phyloP scores from a whole-genome alignment of 306 rosid species.

The Citrullus mucosospermus region DNA sequence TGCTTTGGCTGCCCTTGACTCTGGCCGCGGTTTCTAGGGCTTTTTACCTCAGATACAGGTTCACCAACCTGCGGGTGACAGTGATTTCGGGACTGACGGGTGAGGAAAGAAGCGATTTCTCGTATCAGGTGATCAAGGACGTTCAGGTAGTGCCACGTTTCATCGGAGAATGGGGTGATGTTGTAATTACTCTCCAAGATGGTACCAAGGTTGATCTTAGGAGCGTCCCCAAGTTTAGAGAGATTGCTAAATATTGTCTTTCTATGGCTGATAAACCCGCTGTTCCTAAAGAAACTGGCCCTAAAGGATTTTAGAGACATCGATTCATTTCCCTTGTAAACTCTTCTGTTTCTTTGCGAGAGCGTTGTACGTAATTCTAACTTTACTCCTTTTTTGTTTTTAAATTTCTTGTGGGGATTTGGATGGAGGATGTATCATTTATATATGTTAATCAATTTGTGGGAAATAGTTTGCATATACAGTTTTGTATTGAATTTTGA shows the following conservation, averaged over 20 bases:
- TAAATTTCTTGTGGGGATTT: not conserved
- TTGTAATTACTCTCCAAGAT: slow-evolving; percentile 67
- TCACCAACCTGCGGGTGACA: slow-evolving; percentile 74
- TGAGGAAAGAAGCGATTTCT: slow-evolving; percentile 72
- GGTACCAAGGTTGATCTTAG: slow-evolving; percentile 82
- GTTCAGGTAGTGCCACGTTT: slow-evolving; percentile 90
- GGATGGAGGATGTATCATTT: not conserved
- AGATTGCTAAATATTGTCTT: slow-evolving; percentile 68
- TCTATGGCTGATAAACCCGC: slow-evolving; percentile 41
- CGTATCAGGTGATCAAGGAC: slow-evolving; percentile 60
- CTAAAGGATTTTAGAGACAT: slow-evolving; percentile 43
- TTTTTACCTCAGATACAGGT: slow-evolving; percentile 62
- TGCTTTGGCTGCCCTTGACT: slow-evolving; percentile 73
- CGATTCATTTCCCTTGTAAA: not conserved
- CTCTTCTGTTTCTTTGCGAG: not conserved
- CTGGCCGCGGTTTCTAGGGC: slow-evolving; percentile 78
- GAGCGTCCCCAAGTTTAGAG: slow-evolving; percentile 79
- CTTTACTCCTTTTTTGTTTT: not conserved
- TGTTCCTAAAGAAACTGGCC: slow-evolving; percentile 21
- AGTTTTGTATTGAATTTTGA: not conserved
- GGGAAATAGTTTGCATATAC: not conserved
- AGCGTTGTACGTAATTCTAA: not conserved
- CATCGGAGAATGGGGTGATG: slow-evolving; percentile 93
- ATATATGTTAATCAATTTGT: not conserved
- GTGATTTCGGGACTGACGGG: slow-evolving; percentile 86